Evolutionary conservation across 2,329 filamentous ascomycete species (phyloP), one percentile per base, ranked within the genome.

Genomic region (Fusarium foetens): DNA sequence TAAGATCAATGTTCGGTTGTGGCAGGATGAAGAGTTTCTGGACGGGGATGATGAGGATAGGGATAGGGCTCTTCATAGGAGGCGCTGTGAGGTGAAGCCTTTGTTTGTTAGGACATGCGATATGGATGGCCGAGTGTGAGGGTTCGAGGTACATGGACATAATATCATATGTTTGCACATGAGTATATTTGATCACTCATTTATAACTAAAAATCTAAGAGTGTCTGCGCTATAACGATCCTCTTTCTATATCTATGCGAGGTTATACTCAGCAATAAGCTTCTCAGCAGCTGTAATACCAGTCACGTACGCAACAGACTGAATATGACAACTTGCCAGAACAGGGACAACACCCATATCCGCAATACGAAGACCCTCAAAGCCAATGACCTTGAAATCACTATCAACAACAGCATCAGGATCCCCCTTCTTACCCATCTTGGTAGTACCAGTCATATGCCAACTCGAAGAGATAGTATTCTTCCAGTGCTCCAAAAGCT

Each of bases 401-500:
- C 16, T 68, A n/a, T 89, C 86, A 11, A 90, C 86, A 33, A 81
- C 86, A 2, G 85, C 83, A 38, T 83, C 81, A 0, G 64, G 60
- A 12, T 86, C 84, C 3, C 76, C 81, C 0, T 62, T 42, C 67
- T 79, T 83, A 0, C 88, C 89, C 88, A 91, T 91, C 76, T 85
- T 86, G 11, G 83, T 83, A 0, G 89, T 91, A 0, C 87, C 86
- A 2, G 82, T 87, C 85, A 85, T 89, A 76, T 87, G 88, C 86
- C 84, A 90, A 62, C 81, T 86, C 5, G 83, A 86, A 35, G 77
- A 81, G 23, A 83, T 79, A 29, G 78, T 84, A 33, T 84, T 77
- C 58, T 78, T 80, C 83, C 83, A 88, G 71, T 83, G 81, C 5
- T 71, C 78, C 13, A 84, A 76, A 17, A 91, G 80, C 63, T 90